Base-by-base conservation (phyloP, 192 early-diverging fungal species). In the Paraglomus occultum region DNA sequence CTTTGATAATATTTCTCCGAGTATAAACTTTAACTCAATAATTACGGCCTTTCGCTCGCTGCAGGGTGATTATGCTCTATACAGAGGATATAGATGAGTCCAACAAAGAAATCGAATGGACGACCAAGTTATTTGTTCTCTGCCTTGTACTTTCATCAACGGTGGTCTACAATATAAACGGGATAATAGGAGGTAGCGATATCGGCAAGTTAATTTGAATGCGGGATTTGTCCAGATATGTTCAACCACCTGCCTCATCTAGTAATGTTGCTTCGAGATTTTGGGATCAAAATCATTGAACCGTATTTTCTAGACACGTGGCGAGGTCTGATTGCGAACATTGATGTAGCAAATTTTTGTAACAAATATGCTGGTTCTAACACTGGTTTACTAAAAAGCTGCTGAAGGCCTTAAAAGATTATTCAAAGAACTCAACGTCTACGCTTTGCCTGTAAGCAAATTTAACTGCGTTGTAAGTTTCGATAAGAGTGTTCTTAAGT, bases 141-240 rank as follows among this genome's bases (percentile, higher is more conserved):
- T 69, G 67, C 57, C 50, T 69, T 9, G 22, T 42, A 23, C 53
- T 69, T 18, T 69, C 67, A 0, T 69, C 67, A 45, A 45, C 53
- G 2, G 54, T 69, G 14, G 9, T 69, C 46, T 69, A 69, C 57
- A 69, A 69, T 22, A 45, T 69, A 23, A 69, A 69, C 47, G 67
- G 52, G 17, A 31, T 69, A 10, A 17, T 69, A 31, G 67, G 50
- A 43, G 31, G 39, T n/a, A n/a, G n/a, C 0, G 67, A 69, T 57
- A 54, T 69, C 4, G 51, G 39, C 8, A 69, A 69, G 31, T 31
- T 69, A 20, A 57, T 69, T 23, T 45, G 54, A 12, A 69, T 69
- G 67, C 45, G 14, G 1, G 53, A 69, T 22, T 46, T 69, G 11
- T 46, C 67, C 14, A 69, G 46, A 57, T 69, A 54, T 57, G 45